A percentile compares a stretch with the other conserved stretches of the same genome.
Evolutionary conservation across 2,329 filamentous ascomycete species (phyloP).

Genomic region (Ophiostoma quercus): DNA sequence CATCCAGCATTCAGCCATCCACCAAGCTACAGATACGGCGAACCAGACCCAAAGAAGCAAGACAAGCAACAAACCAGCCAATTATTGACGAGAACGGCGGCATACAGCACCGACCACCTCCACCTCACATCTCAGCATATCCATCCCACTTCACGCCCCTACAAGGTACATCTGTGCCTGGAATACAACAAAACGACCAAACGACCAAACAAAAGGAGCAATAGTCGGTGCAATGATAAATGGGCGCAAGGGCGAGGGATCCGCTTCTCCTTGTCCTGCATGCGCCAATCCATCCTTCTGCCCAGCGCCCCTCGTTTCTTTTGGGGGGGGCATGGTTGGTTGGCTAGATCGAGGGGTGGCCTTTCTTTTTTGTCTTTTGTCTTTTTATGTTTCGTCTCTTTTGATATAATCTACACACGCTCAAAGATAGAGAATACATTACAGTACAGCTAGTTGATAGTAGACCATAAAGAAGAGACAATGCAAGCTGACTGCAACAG

Average conservation of each 20-base stretch:
- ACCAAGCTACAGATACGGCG: background rate
- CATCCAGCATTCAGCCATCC: background rate
- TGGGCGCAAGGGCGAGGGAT: background rate
- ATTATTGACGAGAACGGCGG: background rate
- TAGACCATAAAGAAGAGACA: background rate
- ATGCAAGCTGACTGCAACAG: no score
- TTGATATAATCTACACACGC: background rate
- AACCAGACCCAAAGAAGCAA: background rate
- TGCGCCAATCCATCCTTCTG: constrained; percentile 7
- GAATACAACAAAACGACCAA: background rate
- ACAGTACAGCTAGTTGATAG: background rate
- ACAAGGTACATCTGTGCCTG: background rate
- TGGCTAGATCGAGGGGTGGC: background rate
- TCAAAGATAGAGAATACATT: background rate
- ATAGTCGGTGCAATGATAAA: background rate
- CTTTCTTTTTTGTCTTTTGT: background rate
- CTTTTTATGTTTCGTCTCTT: background rate
- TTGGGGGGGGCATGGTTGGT: background rate
- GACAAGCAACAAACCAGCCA: background rate
- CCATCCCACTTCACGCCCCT: background rate
- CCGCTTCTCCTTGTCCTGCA: constrained; percentile 12
- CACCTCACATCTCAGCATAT: background rate
- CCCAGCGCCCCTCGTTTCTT: constrained; percentile 3
- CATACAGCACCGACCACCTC: background rate
- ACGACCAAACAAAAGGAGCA: background rate